Evolutionary conservation across 1,284 basidiomycete species (phyloP).

Genomic region (Ganoderma meredithae): DNA sequence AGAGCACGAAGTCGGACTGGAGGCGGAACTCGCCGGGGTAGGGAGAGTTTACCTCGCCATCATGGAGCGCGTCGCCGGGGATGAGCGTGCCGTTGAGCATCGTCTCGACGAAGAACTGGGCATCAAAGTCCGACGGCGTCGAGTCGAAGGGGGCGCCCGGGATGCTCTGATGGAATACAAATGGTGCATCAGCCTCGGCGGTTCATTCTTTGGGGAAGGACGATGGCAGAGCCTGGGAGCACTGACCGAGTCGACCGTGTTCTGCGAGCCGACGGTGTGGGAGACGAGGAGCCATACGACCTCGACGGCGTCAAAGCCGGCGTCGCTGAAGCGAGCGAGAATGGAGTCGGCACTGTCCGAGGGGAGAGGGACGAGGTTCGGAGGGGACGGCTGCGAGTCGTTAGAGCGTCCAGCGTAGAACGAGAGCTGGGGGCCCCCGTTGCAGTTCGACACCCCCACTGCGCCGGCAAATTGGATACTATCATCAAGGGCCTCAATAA

Average conservation of each 20-base stretch:
- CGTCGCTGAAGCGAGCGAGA: slow-evolving; percentile 40
- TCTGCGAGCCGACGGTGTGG: slow-evolving; percentile 39
- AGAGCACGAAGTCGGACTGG: slow-evolving; percentile 43
- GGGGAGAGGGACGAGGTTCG: slow-evolving; percentile 39
- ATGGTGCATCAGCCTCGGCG: background rate
- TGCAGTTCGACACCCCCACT: slow-evolving; percentile 41
- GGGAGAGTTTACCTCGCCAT: slow-evolving; percentile 43
- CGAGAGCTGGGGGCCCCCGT: slow-evolving; percentile 39
- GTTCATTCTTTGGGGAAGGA: background rate
- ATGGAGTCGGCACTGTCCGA: slow-evolving; percentile 39
- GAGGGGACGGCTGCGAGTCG: slow-evolving; percentile 38
- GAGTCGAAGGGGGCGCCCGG: slow-evolving; percentile 42
- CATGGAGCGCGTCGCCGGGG: slow-evolving; percentile 40
- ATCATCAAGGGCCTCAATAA: background rate
- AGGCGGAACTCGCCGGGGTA: slow-evolving; percentile 46
- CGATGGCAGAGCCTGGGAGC: background rate
- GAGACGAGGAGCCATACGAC: slow-evolving; percentile 41
- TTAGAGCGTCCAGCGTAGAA: slow-evolving; percentile 39
- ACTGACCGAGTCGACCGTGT: slow-evolving; percentile 37
- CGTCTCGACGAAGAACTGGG: slow-evolving; percentile 51
- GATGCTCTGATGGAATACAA: slow-evolving; percentile 16
- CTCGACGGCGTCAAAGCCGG: slow-evolving; percentile 40
- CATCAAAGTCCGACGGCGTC: slow-evolving; percentile 45
- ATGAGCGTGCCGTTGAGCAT: slow-evolving; percentile 44
- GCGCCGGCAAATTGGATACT: slow-evolving; percentile 44